Base-by-base conservation (phyloP, 2,329 filamentous ascomycete species). In the Pseudocercospora macadamiae region DNA sequence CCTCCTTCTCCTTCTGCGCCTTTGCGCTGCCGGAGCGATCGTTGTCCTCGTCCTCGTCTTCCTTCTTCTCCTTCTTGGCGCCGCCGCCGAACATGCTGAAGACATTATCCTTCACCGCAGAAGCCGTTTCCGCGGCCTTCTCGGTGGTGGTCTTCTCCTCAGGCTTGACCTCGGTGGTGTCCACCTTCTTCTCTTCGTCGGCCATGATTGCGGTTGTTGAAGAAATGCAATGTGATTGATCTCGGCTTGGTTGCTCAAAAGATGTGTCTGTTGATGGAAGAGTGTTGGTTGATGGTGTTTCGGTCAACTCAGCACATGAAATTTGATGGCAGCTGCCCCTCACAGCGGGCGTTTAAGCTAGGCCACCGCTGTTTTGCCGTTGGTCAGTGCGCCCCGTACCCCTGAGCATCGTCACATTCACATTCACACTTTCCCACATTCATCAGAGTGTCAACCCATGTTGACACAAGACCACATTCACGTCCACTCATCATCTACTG, bases 51-150 rank as follows among this genome's bases (percentile, higher is more conserved):
- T 90, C 90, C 26, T 65, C 66, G 60, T 90, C 89, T 63, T 87
- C 86, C 84, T 95, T 96, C 84, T 91, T 93, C 81, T 95, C 91
- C 83, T 96, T 97, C 86, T 96, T 96, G 61, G 90, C 90, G 63
- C 95, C 95, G 65, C 95, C 95, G 70, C 95, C 95, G 74, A 99
- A 99, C 95, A 99, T 97, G 77, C 91, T 93, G 83, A 97, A 97
- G 66, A 97, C 90, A 65, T 80, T 81, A 69, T 80, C 79, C 72
- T 80, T 80, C 18, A 78, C 78, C 34, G 77, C 73, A 16, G 72
- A 64, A 21, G 73, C 75, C 26, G 71, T 68, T 47, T 73, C 71
- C 28, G 70, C 63, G 28, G 72, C 76, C 55, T 72, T 70, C 57
- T 75, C 73, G 49, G 70, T 71, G 52, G 73, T 68, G 18, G 69